Conservation (phyloP, 257 asterid species). For the Coffea canephora region DNA sequence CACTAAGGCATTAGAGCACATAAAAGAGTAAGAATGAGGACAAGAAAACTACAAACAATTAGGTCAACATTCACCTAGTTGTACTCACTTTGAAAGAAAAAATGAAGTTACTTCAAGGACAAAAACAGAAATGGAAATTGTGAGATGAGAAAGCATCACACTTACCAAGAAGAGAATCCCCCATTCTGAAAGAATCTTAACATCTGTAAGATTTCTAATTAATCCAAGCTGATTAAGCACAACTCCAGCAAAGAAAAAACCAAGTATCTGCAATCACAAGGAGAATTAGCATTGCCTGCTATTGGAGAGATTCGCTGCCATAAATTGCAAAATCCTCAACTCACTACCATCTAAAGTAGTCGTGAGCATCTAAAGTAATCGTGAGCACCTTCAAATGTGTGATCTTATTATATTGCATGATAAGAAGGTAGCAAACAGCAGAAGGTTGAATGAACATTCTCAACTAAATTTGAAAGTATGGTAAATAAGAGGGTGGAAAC, state of each 20-base stretch:
- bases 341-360: not conserved
- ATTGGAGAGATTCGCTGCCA: too few species aligned
- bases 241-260: constrained; percentile 97
- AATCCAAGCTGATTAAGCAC: constrained; percentile 94
- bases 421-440: not conserved
- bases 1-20: not conserved
- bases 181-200: constrained; percentile 98
- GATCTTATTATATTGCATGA: not conserved
- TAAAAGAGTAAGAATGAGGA: not conserved
- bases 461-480: not conserved
- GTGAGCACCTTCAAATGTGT: constrained; percentile 26
- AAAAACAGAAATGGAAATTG: not conserved
- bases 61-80: not conserved
- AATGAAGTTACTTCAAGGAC: not conserved
- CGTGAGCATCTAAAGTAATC: constrained; percentile 24
- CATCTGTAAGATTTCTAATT: constrained; percentile 84
- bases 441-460: not conserved
- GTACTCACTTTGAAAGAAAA: not conserved
- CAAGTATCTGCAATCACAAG: constrained; percentile 75
- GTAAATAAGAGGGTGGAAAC: not conserved
- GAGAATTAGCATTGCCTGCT: not conserved
- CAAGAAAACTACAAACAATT: not conserved
- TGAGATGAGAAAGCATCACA: constrained; percentile 13
- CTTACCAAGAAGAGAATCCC: constrained; percentile 97
- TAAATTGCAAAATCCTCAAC: not conserved